Base-by-base conservation (phyloP, 441 rosid species). In the Kokia cookei region DNA sequence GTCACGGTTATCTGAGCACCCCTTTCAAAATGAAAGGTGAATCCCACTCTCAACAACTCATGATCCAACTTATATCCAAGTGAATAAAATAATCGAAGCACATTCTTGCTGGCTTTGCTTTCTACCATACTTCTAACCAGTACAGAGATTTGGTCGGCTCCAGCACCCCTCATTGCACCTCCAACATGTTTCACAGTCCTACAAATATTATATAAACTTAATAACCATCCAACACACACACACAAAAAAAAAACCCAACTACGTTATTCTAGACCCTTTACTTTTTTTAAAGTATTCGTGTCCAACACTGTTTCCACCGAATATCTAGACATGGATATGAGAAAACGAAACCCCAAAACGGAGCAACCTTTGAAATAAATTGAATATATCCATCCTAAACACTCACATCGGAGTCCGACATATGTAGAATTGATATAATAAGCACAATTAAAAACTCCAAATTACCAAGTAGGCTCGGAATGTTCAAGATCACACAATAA, bases 101-200 rank as follows among this genome's bases (percentile, higher is more conserved):
- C 97, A 32, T 91, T 93, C 91, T 92, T 90, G 95, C 97, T 93
- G n/a, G 88, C 93, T 89, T 92, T 96, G 81, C 99, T 93, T 67
- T 93, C 98, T 40, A 92, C 83, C 97, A 88, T 87, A 45, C 79
- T 84, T 79, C 98, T 86, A 0, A 93, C 97, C 64, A 96, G 80
- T 74, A 93, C 96, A n/a, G 96, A 87, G 70, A 96, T 81, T 81
- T 96, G 97, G 63, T 96, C 98, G n/a, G 99, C 99, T 62, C 97
- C 97, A 27, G 97, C 86, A 63, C 99, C 98, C 77, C 97, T 84
- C 94, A 91, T 81, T 7, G 97, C 85, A 77, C 98, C 97, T 3
- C 99, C 98, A 79, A 92, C 86, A 84, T 96, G 97, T 80, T 90
- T 91, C 73, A 93, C 91, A 32, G 91, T 89, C 97, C 98, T 93